phyloP scores from a whole-genome alignment of 208 protist genomes.

The Leishmania guyanensis region DNA sequence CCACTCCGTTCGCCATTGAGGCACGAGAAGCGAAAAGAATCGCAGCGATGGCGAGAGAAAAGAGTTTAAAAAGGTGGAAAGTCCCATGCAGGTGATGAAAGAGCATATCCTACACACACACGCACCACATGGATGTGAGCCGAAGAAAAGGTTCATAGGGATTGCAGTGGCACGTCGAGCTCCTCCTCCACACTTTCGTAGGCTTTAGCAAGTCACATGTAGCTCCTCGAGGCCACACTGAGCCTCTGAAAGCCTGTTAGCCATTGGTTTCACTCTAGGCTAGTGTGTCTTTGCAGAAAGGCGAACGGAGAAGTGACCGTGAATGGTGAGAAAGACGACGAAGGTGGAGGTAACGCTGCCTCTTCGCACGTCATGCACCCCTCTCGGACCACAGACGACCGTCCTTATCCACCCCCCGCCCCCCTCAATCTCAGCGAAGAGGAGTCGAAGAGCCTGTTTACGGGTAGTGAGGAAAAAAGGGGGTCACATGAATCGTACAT shows the following conservation, averaged over 20 bases:
- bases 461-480: not conserved
- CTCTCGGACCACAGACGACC: not conserved
- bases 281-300: not conserved
- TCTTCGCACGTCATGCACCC: not conserved
- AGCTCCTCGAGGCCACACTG: not conserved
- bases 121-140: not conserved
- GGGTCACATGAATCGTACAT: not conserved
- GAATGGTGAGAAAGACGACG: not conserved
- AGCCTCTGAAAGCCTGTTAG: no score
- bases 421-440: not conserved
- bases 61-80: not conserved
- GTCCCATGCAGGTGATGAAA: not conserved
- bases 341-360: not conserved
- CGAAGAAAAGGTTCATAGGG: not conserved
- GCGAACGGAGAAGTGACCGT: not conserved
- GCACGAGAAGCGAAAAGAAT: not conserved
- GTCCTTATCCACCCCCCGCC: not conserved
- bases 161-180: not conserved
- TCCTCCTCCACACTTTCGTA: not conserved
- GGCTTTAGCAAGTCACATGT: not conserved
- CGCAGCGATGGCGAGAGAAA: not conserved
- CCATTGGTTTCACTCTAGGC: no score
- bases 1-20: not conserved
- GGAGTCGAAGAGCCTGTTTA: not conserved
- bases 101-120: not conserved